Evolutionary conservation across 1,139 yeast species (phyloP), one percentile per base, ranked within the genome.

Genomic region (Barnettozyma hawaiiensis): DNA sequence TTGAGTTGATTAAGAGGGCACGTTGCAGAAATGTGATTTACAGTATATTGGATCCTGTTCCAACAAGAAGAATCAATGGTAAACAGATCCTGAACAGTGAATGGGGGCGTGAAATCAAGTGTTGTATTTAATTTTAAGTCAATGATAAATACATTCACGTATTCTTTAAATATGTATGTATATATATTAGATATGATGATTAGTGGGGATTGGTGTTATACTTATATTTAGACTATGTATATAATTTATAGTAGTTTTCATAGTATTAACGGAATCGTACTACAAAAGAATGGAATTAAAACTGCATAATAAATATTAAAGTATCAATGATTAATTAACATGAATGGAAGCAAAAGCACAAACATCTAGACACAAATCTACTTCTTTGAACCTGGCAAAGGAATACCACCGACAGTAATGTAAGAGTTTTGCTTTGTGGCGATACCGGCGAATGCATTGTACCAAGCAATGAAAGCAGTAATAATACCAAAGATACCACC

Each of bases 1-100:
- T 90, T 49, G 97, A 90, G 63, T 63, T 67, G 43, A 67, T 90
- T 55, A 83, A 89, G 58, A 69, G 96, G 41, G 85, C 95, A 2
- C 70, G 95, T 52, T 89, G 97, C 60, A 71, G 96, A 40, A 90
- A 92, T 57, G 97, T 90, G 32, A 83, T 92, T 44, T 90, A 90
- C 63, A 85, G 95, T 19, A 85, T 92, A 42, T 69, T 90, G 57
- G 97, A 92, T 59, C 97, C 98, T 1, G 81, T 81, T 39, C 96
- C 97, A 2, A 69, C 70, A 28, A 73, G 97, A 53, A 74, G 98
- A 60, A 84, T 92, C 51, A 90, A 85, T 19, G 95, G 94, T 22
- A 78, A 80, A 55, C 97, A 92, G 64, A 79, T 90, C 27, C 69
- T 92, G 60, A 87, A 84, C 60, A 82, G 95, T 61, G 97, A 92